Conservation (phyloP, 257 asterid species). For the Anisodus acutangulus region DNA sequence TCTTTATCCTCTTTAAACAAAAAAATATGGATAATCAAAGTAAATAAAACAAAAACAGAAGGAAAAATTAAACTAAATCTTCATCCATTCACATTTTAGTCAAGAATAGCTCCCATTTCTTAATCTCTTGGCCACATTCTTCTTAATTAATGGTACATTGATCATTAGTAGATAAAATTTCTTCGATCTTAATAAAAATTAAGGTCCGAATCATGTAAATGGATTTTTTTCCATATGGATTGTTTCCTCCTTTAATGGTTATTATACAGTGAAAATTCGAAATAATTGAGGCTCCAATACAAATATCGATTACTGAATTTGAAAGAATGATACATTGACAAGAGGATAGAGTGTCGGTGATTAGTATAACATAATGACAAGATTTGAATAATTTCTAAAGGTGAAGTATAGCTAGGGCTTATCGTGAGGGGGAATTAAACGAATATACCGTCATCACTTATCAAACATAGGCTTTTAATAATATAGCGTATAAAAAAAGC, state of each 20-base stretch:
- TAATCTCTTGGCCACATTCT: background rate
- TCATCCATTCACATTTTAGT: conserved; percentile 20
- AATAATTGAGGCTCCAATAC: background rate
- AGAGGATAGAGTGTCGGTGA: conserved; percentile 18
- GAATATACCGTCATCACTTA: conserved; percentile 1
- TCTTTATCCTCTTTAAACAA: background rate
- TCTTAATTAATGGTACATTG: background rate
- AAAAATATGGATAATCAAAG: background rate
- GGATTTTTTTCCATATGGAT: too few species aligned
- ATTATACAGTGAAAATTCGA: too few species aligned
- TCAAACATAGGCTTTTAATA: background rate
- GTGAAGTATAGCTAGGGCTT: background rate
- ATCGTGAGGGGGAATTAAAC: background rate
- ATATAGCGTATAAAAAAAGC: background rate
- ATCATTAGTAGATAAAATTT: too few species aligned
- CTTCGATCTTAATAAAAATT: background rate
- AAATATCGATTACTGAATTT: background rate
- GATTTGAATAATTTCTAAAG: background rate
- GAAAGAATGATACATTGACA: background rate
- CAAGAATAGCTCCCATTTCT: background rate
- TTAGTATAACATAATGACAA: background rate
- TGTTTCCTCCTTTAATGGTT: too few species aligned
- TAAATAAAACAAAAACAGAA: background rate
- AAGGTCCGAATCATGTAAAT: too few species aligned
- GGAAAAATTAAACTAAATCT: background rate